Conservation (phyloP, 768 basidiomycete genomes). For the Phanerochaete sordida region DNA sequence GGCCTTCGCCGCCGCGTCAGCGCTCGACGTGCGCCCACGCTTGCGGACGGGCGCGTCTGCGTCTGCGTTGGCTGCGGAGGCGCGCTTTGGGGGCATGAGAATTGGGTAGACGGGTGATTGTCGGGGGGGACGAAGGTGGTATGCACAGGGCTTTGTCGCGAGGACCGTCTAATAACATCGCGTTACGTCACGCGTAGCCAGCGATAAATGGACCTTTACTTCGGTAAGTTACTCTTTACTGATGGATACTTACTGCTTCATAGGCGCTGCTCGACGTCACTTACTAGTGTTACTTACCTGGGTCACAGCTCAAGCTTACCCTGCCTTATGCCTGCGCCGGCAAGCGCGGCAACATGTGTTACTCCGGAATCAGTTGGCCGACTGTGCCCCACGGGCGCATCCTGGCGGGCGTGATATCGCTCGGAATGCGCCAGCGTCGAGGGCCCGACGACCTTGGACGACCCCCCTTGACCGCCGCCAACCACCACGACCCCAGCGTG, state of each 20-base stretch:
- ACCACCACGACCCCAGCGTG: background rate
- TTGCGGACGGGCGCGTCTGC: slow-evolving; percentile 22
- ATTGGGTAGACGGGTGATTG: background rate
- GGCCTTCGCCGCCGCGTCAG: slow-evolving; percentile 31
- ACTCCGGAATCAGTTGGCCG: background rate
- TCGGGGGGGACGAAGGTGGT: background rate
- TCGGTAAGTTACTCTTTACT: no score
- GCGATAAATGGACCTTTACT: background rate
- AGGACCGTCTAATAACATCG: background rate
- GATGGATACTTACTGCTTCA: background rate
- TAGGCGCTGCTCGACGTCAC: no score
- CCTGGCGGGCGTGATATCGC: background rate
- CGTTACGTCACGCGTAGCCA: slow-evolving; percentile 1
- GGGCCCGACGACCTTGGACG: no score
- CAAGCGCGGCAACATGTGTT: background rate
- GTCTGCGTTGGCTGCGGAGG: slow-evolving; percentile 25
- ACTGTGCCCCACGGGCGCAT: background rate
- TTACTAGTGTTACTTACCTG: background rate
- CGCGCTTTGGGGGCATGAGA: slow-evolving; percentile 32
- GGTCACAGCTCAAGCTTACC: background rate
- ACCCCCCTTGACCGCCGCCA: background rate
- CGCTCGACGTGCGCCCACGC: slow-evolving; percentile 23
- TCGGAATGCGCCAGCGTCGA: background rate
- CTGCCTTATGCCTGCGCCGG: background rate
- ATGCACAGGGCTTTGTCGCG: no score